Percentiles rank a stretch among this genome's conserved stretches.
These are phyloP conservation scores for Hemileccinum rubropunctum DNA, from an alignment of 768 basidiomycete species.

Conservation along the genomic window DNA sequence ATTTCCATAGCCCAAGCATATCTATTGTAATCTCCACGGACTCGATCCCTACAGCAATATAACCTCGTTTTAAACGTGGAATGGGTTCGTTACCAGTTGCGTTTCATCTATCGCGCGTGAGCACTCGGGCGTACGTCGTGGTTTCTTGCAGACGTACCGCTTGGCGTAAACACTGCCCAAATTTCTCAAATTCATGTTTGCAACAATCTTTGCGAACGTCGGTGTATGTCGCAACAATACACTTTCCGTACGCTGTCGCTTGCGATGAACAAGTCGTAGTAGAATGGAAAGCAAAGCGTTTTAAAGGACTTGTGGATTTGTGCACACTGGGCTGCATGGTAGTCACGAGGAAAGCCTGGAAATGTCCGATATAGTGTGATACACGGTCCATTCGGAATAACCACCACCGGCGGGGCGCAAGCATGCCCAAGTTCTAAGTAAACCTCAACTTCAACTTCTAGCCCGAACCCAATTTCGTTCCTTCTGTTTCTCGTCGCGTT, in stretches of 20 bases:
- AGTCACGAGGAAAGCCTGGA: neutral
- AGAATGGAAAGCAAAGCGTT: conserved; percentile 65
- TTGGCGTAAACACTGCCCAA: conserved; percentile 76
- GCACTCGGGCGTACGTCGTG: neutral
- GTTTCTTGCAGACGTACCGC: conserved; percentile 53
- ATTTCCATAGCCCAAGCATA: conserved; percentile 12
- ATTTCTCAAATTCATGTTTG: conserved; percentile 77
- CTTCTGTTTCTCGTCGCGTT: neutral
- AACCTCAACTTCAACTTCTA: neutral
- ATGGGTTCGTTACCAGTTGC: conserved; percentile 44
- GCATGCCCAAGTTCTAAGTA: neutral
- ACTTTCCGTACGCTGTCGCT: conserved; percentile 83
- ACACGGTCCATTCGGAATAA: too few species aligned
- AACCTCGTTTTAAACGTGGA: neutral
- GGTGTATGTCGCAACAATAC: conserved; percentile 76
- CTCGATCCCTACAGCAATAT: conserved; percentile 7
- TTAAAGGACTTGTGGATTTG: conserved; percentile 45
- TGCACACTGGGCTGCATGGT: conserved; percentile 27
- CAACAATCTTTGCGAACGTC: conserved; percentile 86
- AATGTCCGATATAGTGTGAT: neutral
- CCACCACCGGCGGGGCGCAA: too few species aligned
- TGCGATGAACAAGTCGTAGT: conserved; percentile 70
- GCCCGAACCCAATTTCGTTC: neutral
- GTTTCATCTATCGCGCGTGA: conserved; percentile 44
- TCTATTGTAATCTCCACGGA: conserved; percentile 17